These are phyloP conservation scores for Alternaria gansuensis DNA, from an alignment of 2,329 filamentous ascomycete genomes.

Conservation along the genomic window DNA sequence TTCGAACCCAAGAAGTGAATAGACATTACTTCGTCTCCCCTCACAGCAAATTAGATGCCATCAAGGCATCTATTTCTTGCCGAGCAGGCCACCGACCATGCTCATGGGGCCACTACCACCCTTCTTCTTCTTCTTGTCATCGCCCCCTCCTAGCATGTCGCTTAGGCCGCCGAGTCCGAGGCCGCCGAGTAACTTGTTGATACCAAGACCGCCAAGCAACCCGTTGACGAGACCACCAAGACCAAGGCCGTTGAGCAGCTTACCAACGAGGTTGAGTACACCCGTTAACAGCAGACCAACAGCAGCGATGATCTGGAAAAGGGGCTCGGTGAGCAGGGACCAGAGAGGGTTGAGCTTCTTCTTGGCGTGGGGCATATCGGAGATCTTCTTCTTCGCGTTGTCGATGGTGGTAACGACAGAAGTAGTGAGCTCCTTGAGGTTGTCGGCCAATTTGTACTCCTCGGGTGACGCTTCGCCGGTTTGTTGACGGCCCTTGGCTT, in stretches of 20 bases:
- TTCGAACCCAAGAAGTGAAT: conserved; percentile 21
- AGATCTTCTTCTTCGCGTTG: conserved; percentile 85
- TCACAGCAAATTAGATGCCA: conserved; percentile 5
- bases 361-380: conserved; percentile 93
- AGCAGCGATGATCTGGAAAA: conserved; percentile 91
- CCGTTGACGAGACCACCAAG: conserved; percentile 83
- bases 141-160: conserved; percentile 63
- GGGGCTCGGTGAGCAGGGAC: conserved; percentile 80
- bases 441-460: conserved; percentile 83
- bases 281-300: conserved; percentile 84
- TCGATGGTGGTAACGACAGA: conserved; percentile 85
- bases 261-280: conserved; percentile 84
- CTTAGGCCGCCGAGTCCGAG: conserved; percentile 69
- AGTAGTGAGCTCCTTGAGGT: conserved; percentile 84
- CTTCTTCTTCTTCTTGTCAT: conserved; percentile 61
- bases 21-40: conserved; percentile 27
- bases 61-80: conserved; percentile 45
- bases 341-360: conserved; percentile 93
- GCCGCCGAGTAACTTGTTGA: conserved; percentile 77
- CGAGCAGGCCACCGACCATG: conserved; percentile 60
- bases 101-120: conserved; percentile 53
- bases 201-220: conserved; percentile 77
- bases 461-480: conserved; percentile 80
- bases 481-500: conserved; percentile 82
- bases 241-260: conserved; percentile 80